Evolutionary conservation across 768 basidiomycete genomes (phyloP).

Genomic region (Calocybe cyanea): DNA sequence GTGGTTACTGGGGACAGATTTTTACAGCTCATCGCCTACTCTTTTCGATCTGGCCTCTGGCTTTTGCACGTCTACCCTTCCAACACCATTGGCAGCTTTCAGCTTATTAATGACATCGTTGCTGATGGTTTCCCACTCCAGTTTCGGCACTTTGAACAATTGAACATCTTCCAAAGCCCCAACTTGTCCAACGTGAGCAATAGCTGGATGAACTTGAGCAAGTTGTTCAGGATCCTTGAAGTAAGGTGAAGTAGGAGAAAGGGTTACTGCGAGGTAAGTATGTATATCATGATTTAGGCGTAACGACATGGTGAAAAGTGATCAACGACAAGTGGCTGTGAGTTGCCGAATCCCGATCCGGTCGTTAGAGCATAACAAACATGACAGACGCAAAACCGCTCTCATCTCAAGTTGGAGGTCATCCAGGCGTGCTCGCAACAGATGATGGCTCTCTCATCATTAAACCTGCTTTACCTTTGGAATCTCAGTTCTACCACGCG

Average conservation of each 20-base stretch:
- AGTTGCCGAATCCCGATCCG: background rate
- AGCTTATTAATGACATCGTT: conserved; percentile 21
- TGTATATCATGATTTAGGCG: conserved; percentile 20
- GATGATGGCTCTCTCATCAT: conserved; percentile 78
- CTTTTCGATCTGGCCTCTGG: conserved; percentile 20
- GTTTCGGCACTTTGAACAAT: conserved; percentile 25
- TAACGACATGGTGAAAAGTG: conserved; percentile 16
- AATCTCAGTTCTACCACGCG: conserved; percentile 69
- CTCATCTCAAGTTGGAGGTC: conserved; percentile 68
- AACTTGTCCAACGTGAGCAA: conserved; percentile 28
- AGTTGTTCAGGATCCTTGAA: conserved; percentile 20
- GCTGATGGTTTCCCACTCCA: conserved; percentile 21
- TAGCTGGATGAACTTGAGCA: conserved; percentile 20
- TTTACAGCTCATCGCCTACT: conserved; percentile 23
- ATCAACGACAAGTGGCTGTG: background rate
- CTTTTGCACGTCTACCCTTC: conserved; percentile 26
- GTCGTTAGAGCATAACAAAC: background rate
- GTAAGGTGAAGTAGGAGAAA: conserved; percentile 19
- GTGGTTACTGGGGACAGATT: background rate
- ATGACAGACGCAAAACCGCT: conserved; percentile 13
- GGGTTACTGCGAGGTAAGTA: conserved; percentile 25
- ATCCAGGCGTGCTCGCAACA: conserved; percentile 65
- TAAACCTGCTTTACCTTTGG: conserved; percentile 65
- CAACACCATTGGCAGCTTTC: conserved; percentile 18
- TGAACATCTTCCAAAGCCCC: conserved; percentile 28